A percentile compares a stretch with the other conserved stretches of the same genome.
These are phyloP conservation scores for Starmerella geochares DNA, from an alignment of 805 yeast genomes.

Conservation along the genomic window DNA sequence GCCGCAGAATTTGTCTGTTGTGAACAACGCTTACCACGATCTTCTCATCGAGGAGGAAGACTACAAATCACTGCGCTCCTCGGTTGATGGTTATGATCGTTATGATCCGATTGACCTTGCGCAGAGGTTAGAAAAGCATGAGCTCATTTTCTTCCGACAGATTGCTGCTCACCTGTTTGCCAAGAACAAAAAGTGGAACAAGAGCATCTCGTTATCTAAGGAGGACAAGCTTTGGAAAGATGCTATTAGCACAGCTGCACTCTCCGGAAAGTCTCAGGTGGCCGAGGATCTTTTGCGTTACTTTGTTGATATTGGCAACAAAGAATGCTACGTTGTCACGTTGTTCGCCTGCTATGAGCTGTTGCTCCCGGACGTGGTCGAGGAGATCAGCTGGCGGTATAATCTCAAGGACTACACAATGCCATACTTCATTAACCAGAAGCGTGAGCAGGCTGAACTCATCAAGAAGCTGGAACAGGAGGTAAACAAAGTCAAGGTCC, in stretches of 20 bases:
- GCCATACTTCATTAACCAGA: constrained; percentile 81
- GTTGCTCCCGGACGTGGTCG: constrained; percentile 69
- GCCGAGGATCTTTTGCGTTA: constrained; percentile 81
- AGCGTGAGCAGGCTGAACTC: constrained; percentile 66
- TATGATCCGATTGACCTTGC: constrained; percentile 90
- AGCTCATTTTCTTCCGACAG: constrained; percentile 84
- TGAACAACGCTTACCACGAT: constrained; percentile 91
- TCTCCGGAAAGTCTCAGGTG: constrained; percentile 65
- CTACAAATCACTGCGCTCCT: constrained; percentile 74
- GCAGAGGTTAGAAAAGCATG: constrained; percentile 83
- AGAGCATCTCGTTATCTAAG: constrained; percentile 79
- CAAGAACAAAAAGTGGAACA: constrained; percentile 86
- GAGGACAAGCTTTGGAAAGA: constrained; percentile 91
- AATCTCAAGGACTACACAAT: constrained; percentile 71
- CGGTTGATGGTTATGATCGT: constrained; percentile 81
- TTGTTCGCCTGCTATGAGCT: constrained; percentile 76
- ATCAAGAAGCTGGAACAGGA: constrained; percentile 59
- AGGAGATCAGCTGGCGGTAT: constrained; percentile 87
- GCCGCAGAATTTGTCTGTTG: constrained; percentile 80
- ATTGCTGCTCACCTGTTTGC: constrained; percentile 90
- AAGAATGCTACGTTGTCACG: constrained; percentile 86
- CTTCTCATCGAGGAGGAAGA: constrained; percentile 93
- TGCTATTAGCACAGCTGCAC: constrained; percentile 83
- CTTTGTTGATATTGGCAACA: constrained; percentile 94
- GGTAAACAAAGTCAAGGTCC: constrained; percentile 51